Percentiles rank a stretch among this genome's conserved stretches.
Conservation (phyloP, 1,284 basidiomycete genomes). For the Cryptococcus floricola region DNA sequence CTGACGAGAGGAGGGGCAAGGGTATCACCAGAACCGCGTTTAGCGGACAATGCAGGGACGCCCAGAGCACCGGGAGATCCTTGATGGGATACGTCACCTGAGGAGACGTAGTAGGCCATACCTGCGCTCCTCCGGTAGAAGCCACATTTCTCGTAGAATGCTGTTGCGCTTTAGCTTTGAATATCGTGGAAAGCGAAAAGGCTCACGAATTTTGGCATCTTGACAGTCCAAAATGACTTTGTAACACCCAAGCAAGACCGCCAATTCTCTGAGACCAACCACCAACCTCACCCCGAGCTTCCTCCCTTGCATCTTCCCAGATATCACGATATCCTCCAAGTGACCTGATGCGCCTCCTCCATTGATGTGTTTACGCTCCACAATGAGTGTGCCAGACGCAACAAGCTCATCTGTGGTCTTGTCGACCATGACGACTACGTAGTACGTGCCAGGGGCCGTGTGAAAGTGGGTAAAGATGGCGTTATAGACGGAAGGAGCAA, state of each 20-base stretch:
- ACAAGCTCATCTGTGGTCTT: conserved; percentile 72
- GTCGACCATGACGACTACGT: conserved; percentile 76
- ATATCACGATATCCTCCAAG: conserved; percentile 94
- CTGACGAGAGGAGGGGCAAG: neutral
- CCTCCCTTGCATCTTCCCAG: conserved; percentile 78
- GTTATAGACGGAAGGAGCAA: conserved; percentile 65
- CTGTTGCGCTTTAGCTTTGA: conserved; percentile 49
- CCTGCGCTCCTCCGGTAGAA: conserved; percentile 21
- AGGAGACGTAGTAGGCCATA: conserved; percentile 29
- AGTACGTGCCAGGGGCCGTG: conserved; percentile 64
- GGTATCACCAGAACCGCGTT: neutral
- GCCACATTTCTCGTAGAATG: conserved; percentile 96
- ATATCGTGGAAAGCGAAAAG: conserved; percentile 35
- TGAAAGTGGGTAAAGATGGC: conserved; percentile 59
- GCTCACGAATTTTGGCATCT: conserved; percentile 81
- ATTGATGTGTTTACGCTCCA: conserved; percentile 89
- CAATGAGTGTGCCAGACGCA: conserved; percentile 75
- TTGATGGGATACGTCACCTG: neutral
- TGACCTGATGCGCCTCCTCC: conserved; percentile 77
- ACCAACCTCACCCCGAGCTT: conserved; percentile 76
- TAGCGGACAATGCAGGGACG: neutral
- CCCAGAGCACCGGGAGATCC: conserved; percentile 1
- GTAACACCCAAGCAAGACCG: conserved; percentile 74
- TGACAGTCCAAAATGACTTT: conserved; percentile 96
- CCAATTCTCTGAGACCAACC: conserved; percentile 71